Percentiles rank a stretch among this genome's conserved stretches.
These are phyloP conservation scores for Aspergillus sp. DNA, from an alignment of 2,329 filamentous ascomycete species.

Conservation along the genomic window DNA sequence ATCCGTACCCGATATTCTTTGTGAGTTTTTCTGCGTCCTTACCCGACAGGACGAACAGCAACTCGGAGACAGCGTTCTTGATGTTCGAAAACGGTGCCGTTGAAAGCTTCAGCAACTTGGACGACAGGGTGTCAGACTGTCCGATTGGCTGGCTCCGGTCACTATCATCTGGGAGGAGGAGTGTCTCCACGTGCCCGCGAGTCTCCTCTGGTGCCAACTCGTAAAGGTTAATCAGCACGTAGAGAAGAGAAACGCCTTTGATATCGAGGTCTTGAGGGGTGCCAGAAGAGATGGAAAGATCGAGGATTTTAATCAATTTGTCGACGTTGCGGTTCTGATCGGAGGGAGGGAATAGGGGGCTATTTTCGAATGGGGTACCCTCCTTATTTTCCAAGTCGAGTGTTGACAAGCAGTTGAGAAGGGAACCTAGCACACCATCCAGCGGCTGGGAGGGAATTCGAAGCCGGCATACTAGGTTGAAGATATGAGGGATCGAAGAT, in stretches of 20 bases:
- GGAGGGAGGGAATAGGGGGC: slow-evolving; percentile 64
- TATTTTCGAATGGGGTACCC: slow-evolving; percentile 40
- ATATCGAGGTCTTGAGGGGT: slow-evolving; percentile 68
- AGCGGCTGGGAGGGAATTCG: slow-evolving; percentile 64
- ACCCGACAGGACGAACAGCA: slow-evolving; percentile 85
- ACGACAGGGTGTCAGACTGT: slow-evolving; percentile 68
- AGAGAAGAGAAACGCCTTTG: slow-evolving; percentile 68
- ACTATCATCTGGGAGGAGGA: slow-evolving; percentile 71
- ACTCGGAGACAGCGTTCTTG: slow-evolving; percentile 68
- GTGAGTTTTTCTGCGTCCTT: slow-evolving; percentile 78
- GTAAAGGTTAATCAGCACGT: slow-evolving; percentile 69
- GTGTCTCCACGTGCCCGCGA: slow-evolving; percentile 60
- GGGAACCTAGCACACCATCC: slow-evolving; percentile 65
- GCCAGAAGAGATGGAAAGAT: slow-evolving; percentile 63
- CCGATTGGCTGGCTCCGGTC: slow-evolving; percentile 79
- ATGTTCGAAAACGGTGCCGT: slow-evolving; percentile 72
- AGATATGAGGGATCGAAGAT: slow-evolving; percentile 64
- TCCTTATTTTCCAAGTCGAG: slow-evolving; percentile 64
- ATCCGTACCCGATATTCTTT: slow-evolving; percentile 90
- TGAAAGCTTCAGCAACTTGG: slow-evolving; percentile 73
- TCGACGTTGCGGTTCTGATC: slow-evolving; percentile 60
- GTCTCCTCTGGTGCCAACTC: slow-evolving; percentile 63
- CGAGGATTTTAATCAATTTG: slow-evolving; percentile 68
- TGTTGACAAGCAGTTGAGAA: slow-evolving; percentile 80
- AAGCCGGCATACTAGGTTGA: slow-evolving; percentile 65